Base-by-base conservation (phyloP, 345 rosid genomes). In the Gossypium stocksii region DNA sequence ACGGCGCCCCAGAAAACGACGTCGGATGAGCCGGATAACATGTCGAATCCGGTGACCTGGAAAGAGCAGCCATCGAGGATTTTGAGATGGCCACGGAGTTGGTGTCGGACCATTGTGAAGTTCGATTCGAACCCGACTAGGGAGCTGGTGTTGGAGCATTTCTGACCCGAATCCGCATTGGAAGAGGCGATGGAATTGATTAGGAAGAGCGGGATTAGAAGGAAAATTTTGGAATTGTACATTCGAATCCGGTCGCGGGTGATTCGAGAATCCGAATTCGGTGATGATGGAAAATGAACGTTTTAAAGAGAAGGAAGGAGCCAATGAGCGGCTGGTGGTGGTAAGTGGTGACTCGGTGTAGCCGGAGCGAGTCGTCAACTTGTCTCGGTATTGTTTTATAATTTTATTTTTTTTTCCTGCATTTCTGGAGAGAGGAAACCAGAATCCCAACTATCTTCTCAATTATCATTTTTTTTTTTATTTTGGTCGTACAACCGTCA, bases 1-100 rank as follows among this genome's bases (percentile, higher is more conserved):
- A 73, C 52, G 23, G 98, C 84, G n/a, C 94, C 97, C 98, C 96
- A 95, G 91, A 92, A 93, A 75, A 82, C 88, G 67, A 93, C 93
- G 58, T 89, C 89, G 17, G 45, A 9, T 25, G 88, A 83, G 8
- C 96, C 97, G 41, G 92, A 66, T 6, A 93, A 81, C 97, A 95
- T 91, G 74, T 95, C 93, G 74, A 95, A 95, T 74, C 84, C 79
- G 64, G 93, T 86, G 79, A 95, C 88, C 82, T 75, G 73, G 78
- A 95, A 95, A 2, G 98, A 87, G 81, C 99, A 95, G 73, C 88
- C 93, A 73, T 95, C 96, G 77, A 93, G 45, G 15, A 93, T 77
- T 72, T 87, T 84, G 74, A 95, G 44, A 23, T 75, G 66, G 44
- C 99, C 99, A 23, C 99, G 90, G 44, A 91, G 80, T 80, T 95